Percentiles rank a stretch among this genome's conserved stretches.
These are phyloP conservation scores for Talaromyces rugulosus DNA, from an alignment of 2,329 filamentous ascomycete species.

Conservation along the genomic window DNA sequence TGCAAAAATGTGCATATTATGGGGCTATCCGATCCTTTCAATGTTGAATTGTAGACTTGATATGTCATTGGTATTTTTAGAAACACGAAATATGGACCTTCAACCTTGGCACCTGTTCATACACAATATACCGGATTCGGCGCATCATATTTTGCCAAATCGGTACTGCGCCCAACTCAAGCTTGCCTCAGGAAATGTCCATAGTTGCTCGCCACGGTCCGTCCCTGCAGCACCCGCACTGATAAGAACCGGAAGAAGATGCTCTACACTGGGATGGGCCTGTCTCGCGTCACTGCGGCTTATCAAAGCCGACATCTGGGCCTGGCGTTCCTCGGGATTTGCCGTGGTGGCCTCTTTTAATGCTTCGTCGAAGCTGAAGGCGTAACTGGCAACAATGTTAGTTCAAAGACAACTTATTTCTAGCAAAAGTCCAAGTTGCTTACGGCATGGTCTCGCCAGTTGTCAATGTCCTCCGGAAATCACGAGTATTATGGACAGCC, in stretches of 20 bases:
- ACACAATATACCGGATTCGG: neutral
- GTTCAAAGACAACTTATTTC: constrained; percentile 19
- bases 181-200: constrained; percentile 48
- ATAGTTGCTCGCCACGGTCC: constrained; percentile 44
- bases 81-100: neutral
- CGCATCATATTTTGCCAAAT: constrained; percentile 36
- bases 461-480: constrained; percentile 36
- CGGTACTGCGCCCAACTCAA: constrained; percentile 55
- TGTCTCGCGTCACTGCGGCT: constrained; percentile 52
- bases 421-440: neutral
- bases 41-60: neutral
- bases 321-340: constrained; percentile 39
- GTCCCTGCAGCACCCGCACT: constrained; percentile 52
- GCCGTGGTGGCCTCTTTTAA: constrained; percentile 60
- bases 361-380: constrained; percentile 62
- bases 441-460: constrained; percentile 9
- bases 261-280: constrained; percentile 62
- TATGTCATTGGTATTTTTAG: neutral
- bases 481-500: constrained; percentile 67
- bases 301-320: constrained; percentile 44
- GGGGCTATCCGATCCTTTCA: neutral
- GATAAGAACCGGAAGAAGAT: constrained; percentile 58
- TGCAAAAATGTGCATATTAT: neutral
- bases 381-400: constrained; percentile 39
- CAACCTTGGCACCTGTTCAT: neutral